Base-by-base conservation (phyloP, 768 basidiomycete species). In the Serendipita sp. region DNA sequence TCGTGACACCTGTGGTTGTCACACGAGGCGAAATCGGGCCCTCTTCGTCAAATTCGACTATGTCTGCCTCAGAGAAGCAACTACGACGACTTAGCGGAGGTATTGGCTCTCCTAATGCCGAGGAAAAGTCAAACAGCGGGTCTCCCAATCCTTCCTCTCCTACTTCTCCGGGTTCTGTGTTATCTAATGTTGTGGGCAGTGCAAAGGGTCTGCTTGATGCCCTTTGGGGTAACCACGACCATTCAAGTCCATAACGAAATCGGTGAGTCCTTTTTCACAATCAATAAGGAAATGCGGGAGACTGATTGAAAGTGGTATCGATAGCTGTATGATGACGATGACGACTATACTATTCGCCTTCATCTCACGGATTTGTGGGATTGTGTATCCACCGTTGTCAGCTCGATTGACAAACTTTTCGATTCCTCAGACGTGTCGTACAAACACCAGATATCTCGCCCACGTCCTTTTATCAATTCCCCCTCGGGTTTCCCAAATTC, bases 181-280 rank as follows among this genome's bases (percentile, higher is more conserved):
- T 60, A 37, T 60, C 56, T 60, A 60, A 60, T 37, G 56, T 60
- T 30, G 56, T 60, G 28, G 56, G 56, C 8, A 60, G 56, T 60
- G 56, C 56, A 8, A 28, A 37, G 37, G 56, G 56, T 10, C 56
- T 60, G 28, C 11, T 60, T 60, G 56, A 34, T 38, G 56, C 56
- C 8, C 56, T 60, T 37, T 60, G 56, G 56, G 28, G 28, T 11
- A 38, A 38, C 30, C 48, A 51, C 48, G 48, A 51, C n/a, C 48
- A 51, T 41, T 13, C 41, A 13, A 13, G 13, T 7, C 13, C 41
- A 13, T 41, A 13, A 41, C 41, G 41, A 41, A 41, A 41, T 41
- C 41, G 41, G 41, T 41, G 13, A 5, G 41, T 41, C 41, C 13
- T 24, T 24, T 24, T 24, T 24, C 24, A 24, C 24, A 24, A 24